Conservation (phyloP, 1,139 yeast species). For the Meyerozyma elateridarum region DNA sequence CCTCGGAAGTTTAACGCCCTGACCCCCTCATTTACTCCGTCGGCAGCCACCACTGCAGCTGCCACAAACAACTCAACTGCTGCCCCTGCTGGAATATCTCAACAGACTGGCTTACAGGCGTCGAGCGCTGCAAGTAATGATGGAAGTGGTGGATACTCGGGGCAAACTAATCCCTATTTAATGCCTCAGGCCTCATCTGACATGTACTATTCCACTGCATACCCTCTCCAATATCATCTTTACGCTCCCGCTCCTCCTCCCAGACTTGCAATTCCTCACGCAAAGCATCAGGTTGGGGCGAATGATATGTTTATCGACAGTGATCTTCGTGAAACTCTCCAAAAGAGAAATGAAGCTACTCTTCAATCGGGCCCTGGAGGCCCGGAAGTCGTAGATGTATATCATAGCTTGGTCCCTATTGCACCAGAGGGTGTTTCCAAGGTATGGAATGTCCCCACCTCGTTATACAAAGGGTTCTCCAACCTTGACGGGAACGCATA, state of each 20-base stretch:
- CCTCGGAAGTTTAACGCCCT: constrained; percentile 29
- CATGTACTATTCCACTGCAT: constrained; percentile 25
- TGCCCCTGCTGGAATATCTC: constrained; percentile 19
- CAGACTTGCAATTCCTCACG: constrained; percentile 52
- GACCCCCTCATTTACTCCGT: constrained; percentile 32
- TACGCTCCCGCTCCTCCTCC: constrained; percentile 91
- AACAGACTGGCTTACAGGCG: constrained; percentile 7
- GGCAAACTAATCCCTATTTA: constrained; percentile 9
- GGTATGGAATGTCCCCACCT: constrained; percentile 57
- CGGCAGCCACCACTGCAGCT: constrained; percentile 12
- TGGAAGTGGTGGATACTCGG: constrained; percentile 8
- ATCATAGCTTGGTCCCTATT: constrained; percentile 83
- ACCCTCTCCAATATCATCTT: constrained; percentile 78
- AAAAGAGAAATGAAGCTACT: constrained; percentile 75
- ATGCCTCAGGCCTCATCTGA: constrained; percentile 14
- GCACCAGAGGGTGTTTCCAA: constrained; percentile 53
- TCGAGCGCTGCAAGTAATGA: too few species aligned
- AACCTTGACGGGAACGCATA: constrained; percentile 76
- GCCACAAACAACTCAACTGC: constrained; percentile 10
- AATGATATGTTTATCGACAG: constrained; percentile 69
- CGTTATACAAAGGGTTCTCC: constrained; percentile 76
- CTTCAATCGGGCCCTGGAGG: constrained; percentile 61
- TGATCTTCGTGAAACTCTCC: constrained; percentile 66
- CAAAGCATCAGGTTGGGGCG: constrained; percentile 66
- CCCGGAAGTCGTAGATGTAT: constrained; percentile 75